Base-by-base conservation (phyloP, 352 stramenopile species). In the Globisporangium carolinianum region DNA sequence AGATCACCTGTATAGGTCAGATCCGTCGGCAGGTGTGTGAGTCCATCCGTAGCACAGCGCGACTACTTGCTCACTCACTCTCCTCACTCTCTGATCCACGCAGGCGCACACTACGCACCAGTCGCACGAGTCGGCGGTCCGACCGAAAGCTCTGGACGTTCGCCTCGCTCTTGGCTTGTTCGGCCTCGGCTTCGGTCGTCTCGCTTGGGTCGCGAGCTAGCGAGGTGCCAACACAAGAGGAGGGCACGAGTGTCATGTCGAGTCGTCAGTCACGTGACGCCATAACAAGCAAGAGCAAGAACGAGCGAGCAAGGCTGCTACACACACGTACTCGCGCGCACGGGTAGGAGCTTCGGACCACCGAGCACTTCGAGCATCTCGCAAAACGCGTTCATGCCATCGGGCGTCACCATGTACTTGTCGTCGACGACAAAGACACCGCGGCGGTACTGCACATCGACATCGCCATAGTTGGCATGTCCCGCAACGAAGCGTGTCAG, bases 71-170 rank as follows among this genome's bases (percentile, higher is more conserved):
- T 2, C 24, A 24, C 24, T 24, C 24, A 24, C 24, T 24, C 24
- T 24, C 24, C 24, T 24, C 24, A 24, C 2, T 24, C 24, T 24
- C 24, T 24, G 24, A 24, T 24, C 24, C 24, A 24, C 2, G 24
- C 24, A 24, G 24, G 24, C 24, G 24, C 24, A 24, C 24, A 24
- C 24, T 24, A 62, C 70, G 14, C 69, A 87, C 79, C 45, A 94
- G 60, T 17, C 83, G 81, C 57, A 89, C 57, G 18, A 94, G 71
- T 8, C 83, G 81, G 15, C 83, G 75, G 51, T 94, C 83, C 8
- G 81, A 89, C 15, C 82, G 81, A 51, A 94, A 94, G 49, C 83
- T 94, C 66, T 93, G 79, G 36, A 86, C 78, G 48, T 89, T 87
- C 15, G 60, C 71, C 42, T 83, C 79, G 43, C 76, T 87, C 51